phyloP scores from a whole-genome alignment of 768 basidiomycete species.

The Hortiboletus flavorubellus region DNA sequence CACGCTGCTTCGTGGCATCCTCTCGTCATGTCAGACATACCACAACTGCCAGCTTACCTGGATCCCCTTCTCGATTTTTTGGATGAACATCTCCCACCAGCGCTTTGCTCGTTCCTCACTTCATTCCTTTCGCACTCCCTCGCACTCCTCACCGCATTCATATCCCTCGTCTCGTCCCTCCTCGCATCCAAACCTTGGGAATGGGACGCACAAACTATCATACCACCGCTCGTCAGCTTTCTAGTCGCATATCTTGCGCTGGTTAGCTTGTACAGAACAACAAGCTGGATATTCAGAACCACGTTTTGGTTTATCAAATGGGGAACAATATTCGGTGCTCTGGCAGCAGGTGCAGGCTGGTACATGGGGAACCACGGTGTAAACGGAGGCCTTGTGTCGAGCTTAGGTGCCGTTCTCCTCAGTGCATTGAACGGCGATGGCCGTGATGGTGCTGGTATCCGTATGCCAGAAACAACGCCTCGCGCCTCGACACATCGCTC shows the following conservation, averaged over 20 bases:
- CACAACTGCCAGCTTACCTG: constrained; percentile 44
- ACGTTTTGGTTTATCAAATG: constrained; percentile 74
- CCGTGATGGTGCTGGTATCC: constrained; percentile 28
- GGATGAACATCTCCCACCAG: constrained; percentile 50
- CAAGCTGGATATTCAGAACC: constrained; percentile 67
- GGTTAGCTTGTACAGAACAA: constrained; percentile 75
- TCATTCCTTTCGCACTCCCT: constrained; percentile 51
- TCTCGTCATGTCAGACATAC: constrained; percentile 28
- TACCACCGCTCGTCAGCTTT: constrained; percentile 73
- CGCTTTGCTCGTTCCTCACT: constrained; percentile 50
- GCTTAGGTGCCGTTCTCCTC: constrained; percentile 40
- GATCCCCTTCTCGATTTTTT: constrained; percentile 55
- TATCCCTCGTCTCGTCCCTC: constrained; percentile 47
- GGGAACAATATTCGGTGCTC: constrained; percentile 55
- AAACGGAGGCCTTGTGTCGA: constrained; percentile 35
- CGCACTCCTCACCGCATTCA: constrained; percentile 46
- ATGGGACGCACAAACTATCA: constrained; percentile 64
- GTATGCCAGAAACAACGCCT: constrained; percentile 16
- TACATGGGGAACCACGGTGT: constrained; percentile 40
- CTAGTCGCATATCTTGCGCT: constrained; percentile 73
- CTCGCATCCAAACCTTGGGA: constrained; percentile 49
- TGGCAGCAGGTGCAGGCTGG: constrained; percentile 57
- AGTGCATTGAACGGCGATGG: constrained; percentile 40
- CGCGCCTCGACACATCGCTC: constrained; percentile 29
- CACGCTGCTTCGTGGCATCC: constrained; percentile 24